These are phyloP conservation scores for Diutina mesorugosa DNA, from an alignment of 1,139 yeast genomes.

Conservation along the genomic window DNA sequence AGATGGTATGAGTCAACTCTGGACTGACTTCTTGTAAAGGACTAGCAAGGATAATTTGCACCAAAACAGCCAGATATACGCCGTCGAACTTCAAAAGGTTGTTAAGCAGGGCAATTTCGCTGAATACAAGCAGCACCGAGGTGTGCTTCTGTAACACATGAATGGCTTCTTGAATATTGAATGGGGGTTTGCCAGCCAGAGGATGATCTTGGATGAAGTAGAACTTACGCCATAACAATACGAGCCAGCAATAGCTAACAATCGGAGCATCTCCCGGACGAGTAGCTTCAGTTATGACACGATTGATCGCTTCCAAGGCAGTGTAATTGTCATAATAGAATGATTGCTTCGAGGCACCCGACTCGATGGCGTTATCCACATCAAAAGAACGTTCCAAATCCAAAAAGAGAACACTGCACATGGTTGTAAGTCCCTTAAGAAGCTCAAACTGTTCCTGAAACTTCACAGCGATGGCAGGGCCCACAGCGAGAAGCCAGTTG, in stretches of 20 bases:
- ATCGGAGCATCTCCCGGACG: conserved; percentile 28
- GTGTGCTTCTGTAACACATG: conserved; percentile 3
- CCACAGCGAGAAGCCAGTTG: conserved; percentile 20
- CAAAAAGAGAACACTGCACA: conserved; percentile 36
- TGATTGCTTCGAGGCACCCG: conserved; percentile 10
- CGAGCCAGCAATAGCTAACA: conserved; percentile 59
- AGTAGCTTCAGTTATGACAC: conserved; percentile 13
- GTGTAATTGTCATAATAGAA: conserved; percentile 30
- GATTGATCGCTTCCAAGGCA: conserved; percentile 27
- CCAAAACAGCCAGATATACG: conserved; percentile 43
- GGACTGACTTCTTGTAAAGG: conserved; percentile 44
- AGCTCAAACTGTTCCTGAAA: conserved; percentile 24
- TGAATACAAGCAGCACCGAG: conserved; percentile 24
- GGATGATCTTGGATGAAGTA: conserved; percentile 31
- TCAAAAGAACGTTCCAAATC: conserved; percentile 36
- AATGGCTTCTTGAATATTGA: conserved; percentile 3
- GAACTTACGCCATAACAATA: conserved; percentile 44
- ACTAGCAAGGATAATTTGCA: conserved; percentile 45
- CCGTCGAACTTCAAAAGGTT: conserved; percentile 29
- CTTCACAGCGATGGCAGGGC: conserved; percentile 12
- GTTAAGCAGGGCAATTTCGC: conserved; percentile 28
- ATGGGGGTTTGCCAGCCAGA: conserved; percentile 3
- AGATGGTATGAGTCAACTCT: conserved; percentile 37
- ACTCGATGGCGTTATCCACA: not conserved
- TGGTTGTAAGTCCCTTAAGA: conserved; percentile 34